Evolutionary conservation across 805 yeast genomes (phyloP), one percentile per base, ranked within the genome.

Genomic region (Zygoascus tannicola): DNA sequence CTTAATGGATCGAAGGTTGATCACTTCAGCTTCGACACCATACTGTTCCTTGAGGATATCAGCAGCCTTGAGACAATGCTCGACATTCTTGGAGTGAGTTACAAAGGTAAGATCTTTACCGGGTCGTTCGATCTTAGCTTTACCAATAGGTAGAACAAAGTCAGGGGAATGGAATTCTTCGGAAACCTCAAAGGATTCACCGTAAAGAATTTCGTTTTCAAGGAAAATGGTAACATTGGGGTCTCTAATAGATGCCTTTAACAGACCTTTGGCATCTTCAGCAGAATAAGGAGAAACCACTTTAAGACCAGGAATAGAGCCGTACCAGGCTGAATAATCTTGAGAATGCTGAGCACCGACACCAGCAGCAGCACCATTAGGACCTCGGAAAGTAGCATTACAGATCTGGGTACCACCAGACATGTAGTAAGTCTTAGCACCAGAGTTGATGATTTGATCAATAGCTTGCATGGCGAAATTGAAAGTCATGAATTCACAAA

Each of bases 391-490:
- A 44, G 95, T 88, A 62, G 90, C 85, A 70, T 85, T 88, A 75
- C 97, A 88, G 51, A 90, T 90, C 70, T 88, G 96, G 51, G 80
- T 84, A 74, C 99, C 99, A 66, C 99, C 99, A 52, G 96, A 85
- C 99, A 92, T 92, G 74, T 92, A 92, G 69, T 80, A 86, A 41
- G 98, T 92, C 76, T 90, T 92, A 51, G 97, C 99, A 43, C 97
- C 97, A 46, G 97, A 88, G 77, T 92, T 92, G 69, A 92, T 77
- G 68, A 92, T 92, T 57, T 92, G 97, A 69, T 92, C 99, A 64
- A 92, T 92, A 55, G 98, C 84, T 74, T 92, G 99, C 98, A 92
- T 90, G 60, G 99, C 97, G 65, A 92, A 92, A 78, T 92, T 92
- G 74, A 90, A 87, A 20, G 97, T 90, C 99, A 92, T 92, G 70